Conservation (phyloP, 202 grass and related monocot species). For the Musa balbisiana region DNA sequence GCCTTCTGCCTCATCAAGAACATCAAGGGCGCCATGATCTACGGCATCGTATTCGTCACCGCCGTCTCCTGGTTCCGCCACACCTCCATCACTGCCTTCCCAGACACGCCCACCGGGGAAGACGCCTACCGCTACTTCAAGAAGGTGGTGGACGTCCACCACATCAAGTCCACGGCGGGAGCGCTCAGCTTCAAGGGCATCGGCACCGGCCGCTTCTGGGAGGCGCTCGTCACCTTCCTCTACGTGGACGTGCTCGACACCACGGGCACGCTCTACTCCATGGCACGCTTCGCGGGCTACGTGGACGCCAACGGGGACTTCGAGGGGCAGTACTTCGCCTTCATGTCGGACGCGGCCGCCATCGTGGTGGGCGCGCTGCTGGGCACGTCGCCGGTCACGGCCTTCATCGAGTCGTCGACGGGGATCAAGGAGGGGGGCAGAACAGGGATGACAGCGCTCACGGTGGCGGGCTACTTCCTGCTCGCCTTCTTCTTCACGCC, state of each 20-base stretch:
- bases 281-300: conserved; percentile 87
- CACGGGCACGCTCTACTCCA: conserved; percentile 77
- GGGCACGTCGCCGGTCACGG: conserved; percentile 82
- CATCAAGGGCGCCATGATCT: conserved; percentile 84
- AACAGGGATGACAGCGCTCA: conserved; percentile 70
- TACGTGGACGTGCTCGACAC: conserved; percentile 97
- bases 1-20: conserved; percentile 78
- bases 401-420: conserved; percentile 85
- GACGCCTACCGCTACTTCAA: conserved; percentile 66
- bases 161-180: conserved; percentile 58
- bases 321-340: conserved; percentile 94
- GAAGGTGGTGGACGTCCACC: conserved; percentile 72
- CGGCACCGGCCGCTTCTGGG: conserved; percentile 56
- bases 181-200: conserved; percentile 62
- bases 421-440: conserved; percentile 79
- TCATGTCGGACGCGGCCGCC: conserved; percentile 89
- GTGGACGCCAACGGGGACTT: conserved; percentile 78
- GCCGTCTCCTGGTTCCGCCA: conserved; percentile 75
- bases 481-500: conserved; percentile 74
- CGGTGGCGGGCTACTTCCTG: conserved; percentile 52
- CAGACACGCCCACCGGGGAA: conserved; percentile 52
- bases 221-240: conserved; percentile 87
- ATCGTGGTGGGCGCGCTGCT: conserved; percentile 75
- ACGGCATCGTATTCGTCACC: conserved; percentile 85
- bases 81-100: conserved; percentile 73